Base-by-base conservation (phyloP, 805 yeast genomes). In the Hanseniaspora jakobsenii region DNA sequence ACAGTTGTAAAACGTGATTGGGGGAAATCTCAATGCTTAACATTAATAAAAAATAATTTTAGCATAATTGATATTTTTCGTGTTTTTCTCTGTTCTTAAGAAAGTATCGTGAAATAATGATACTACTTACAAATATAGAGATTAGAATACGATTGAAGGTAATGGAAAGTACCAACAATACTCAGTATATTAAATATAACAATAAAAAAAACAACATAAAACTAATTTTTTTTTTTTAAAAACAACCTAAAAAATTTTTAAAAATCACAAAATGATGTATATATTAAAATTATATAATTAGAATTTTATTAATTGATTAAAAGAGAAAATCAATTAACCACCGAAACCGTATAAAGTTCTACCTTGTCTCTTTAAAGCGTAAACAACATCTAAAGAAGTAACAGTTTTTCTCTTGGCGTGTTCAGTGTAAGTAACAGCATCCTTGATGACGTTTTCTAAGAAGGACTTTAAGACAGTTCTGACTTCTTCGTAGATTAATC, bases 341-440 rank as follows among this genome's bases (percentile, higher is more conserved):
- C 96, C 96, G 81, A 87, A 89, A 86, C 97, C 97, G 69, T 87
- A 87, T 69, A 89, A 80, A 72, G 97, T 89, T 75, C 96, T 82
- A 66, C 97, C 97, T 77, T 89, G 96, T 80, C 97, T 85, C 89
- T 89, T 89, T 71, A 89, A 82, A 62, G 97, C 97, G 71, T 89
- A 89, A 61, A 89, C 96, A 58, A 89, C 96, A 66, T 89, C 97
- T 63, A 89, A 79, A 52, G 97, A 86, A 58, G 97, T 89, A 61
- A 89, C 97, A 55, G 97, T 87, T 84, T 87, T 87, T 81, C 97
- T 85, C 89, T 89, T 89, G 62, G 96, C 97, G 80, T 87, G 96
- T 75, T 89, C 97, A 59, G 97, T 89, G 77, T 87, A 87, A 62
- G 95, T 85, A 62, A 89, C 95, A 61, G 97, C 96, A 62, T 89